phyloP scores from a whole-genome alignment of 1,284 basidiomycete genomes.

The Microbotryomycetes sp. region DNA sequence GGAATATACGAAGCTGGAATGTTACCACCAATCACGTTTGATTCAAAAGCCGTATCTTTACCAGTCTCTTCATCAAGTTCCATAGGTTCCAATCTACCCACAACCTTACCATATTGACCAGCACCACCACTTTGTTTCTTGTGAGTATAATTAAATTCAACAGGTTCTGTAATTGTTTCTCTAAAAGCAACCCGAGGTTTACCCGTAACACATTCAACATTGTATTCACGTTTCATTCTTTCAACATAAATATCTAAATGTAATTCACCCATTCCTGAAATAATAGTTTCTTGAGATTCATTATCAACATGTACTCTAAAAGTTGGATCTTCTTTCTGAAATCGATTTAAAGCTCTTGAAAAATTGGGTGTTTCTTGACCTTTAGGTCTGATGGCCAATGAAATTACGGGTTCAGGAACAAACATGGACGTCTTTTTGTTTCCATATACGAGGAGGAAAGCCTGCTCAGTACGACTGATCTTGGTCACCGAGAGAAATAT shows the following conservation, averaged over 20 bases:
- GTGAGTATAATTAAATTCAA: conserved; percentile 87
- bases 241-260: conserved; percentile 99
- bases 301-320: conserved; percentile 94
- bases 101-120: conserved; percentile 91
- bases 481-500: not conserved
- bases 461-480: not conserved
- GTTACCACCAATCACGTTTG: conserved; percentile 83
- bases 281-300: conserved; percentile 98
- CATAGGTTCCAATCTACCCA: conserved; percentile 90
- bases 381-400: conserved; percentile 83
- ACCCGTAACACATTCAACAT: conserved; percentile 85
- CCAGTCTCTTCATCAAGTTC: conserved; percentile 68
- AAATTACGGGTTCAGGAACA: conserved; percentile 97
- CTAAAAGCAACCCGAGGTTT: conserved; percentile 96
- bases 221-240: conserved; percentile 97
- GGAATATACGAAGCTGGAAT: conserved; percentile 90
- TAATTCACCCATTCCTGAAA: conserved; percentile 98
- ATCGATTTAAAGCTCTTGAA: conserved; percentile 90
- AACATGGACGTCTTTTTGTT: conserved; percentile 84
- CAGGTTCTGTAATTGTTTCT: conserved; percentile 78
- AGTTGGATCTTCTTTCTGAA: conserved; percentile 98
- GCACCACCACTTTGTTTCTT: conserved; percentile 98
- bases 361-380: conserved; percentile 93
- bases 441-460: not conserved
- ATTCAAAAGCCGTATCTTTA: conserved; percentile 83